Evolutionary conservation across 176 grass and related monocot genomes (phyloP), one percentile per base, ranked within the genome.

Genomic region (Poa annua): DNA sequence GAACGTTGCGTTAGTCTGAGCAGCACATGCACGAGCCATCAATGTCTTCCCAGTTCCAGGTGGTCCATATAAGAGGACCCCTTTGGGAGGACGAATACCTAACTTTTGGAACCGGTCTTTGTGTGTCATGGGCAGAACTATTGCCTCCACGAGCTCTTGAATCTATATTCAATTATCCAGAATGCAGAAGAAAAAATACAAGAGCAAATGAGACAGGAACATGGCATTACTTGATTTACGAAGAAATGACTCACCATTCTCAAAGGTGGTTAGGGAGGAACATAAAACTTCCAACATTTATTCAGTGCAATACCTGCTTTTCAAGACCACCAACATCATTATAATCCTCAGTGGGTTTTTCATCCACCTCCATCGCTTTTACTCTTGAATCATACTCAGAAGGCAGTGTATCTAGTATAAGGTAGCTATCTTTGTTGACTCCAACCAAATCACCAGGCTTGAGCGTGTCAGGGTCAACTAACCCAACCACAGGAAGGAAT

Each of bases 341-440:
- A 80, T 98, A 98, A 88, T 95, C 92, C 85, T 98, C 92, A 1
- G 92, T 98, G 59, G 96, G 96, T 66, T 98, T 98, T 81, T 98
- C 96, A 79, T 98, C 96, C 36, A 94, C 90, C 70, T 98, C 92
- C 96, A 98, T 95, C 34, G 90, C 92, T 85, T 98, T 98, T 17
- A 95, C 92, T 49, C 92, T 70, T 33, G 96, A 98, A 77, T 98
- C 96, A 80, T 98, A 95, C 72, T 95, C 90, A 14, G 92, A 95
- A 45, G 92, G 96, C 52, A 98, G 87, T 36, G 96, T 98, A 51
- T 98, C 96, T 29, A 98, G 76, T 81, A 98, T 98, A 69, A 98
- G 85, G 82, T 93, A 98, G 82, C 89, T 95, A 65, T 98, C 90
- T 84, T 95, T 98, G 86, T 98, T 94, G 8, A 98, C 95, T 71